Percentiles rank a stretch among this genome's conserved stretches.
phyloP scores from a whole-genome alignment of 371 early-diverging fungal genomes.

The Syncephalastrum monosporum region DNA sequence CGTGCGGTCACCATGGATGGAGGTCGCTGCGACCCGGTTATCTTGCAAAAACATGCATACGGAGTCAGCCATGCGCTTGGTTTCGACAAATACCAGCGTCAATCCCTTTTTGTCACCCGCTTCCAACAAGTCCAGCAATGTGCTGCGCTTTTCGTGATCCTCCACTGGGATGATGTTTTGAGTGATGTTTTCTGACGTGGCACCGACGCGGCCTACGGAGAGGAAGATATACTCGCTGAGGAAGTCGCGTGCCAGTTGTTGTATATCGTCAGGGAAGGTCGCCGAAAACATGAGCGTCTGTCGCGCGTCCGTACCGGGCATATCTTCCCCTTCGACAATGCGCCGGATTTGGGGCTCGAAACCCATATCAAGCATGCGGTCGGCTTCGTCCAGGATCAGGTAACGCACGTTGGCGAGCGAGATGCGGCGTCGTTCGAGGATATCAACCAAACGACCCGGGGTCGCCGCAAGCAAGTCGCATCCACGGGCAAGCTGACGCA shows the following conservation, averaged over 20 bases:
- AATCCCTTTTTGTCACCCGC: constrained; percentile 61
- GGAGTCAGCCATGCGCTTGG: constrained; percentile 97
- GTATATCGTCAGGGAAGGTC: constrained; percentile 96
- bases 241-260: constrained; percentile 92
- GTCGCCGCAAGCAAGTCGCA: constrained; percentile 98
- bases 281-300: constrained; percentile 98
- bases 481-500: constrained; percentile 86
- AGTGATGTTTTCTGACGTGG: constrained; percentile 95
- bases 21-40: constrained; percentile 78
- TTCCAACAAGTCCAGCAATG: constrained; percentile 78
- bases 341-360: constrained; percentile 98
- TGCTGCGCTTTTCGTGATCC: constrained; percentile 77
- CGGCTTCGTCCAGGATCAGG: constrained; percentile 99
- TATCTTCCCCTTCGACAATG: constrained; percentile 94
- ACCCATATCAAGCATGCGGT: constrained; percentile 99
- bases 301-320: constrained; percentile 83
- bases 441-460: constrained; percentile 96
- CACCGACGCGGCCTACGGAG: constrained; percentile 94
- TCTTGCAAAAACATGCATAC: constrained; percentile 73
- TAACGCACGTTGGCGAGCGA: constrained; percentile 79
- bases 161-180: constrained; percentile 68
- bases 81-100: constrained; percentile 97
- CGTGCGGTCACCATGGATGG: constrained; percentile 97
- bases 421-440: constrained; percentile 90
- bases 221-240: constrained; percentile 91